phyloP scores from a whole-genome alignment of 768 basidiomycete genomes.

The Podaxis sp. region DNA sequence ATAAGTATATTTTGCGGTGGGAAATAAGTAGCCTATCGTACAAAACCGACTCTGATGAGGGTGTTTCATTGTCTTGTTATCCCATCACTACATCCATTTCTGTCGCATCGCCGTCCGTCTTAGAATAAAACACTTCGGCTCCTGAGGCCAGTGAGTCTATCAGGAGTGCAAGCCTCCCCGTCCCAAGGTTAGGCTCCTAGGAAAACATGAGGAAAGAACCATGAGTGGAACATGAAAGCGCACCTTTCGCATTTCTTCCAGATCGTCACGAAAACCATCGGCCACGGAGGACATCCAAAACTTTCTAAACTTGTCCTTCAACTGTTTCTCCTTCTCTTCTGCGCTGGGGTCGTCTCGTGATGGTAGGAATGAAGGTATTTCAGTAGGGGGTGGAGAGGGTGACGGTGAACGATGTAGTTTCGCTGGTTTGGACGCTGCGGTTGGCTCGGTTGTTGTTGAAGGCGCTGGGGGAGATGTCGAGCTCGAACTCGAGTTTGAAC shows the following conservation, averaged over 20 bases:
- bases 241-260: conserved; percentile 84
- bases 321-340: conserved; percentile 44
- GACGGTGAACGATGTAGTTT: conserved; percentile 36
- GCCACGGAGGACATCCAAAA: conserved; percentile 88
- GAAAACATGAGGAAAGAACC: neutral
- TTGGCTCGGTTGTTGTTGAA: conserved; percentile 15
- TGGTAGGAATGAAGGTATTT: conserved; percentile 62
- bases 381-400: conserved; percentile 43
- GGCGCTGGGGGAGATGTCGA: conserved; percentile 17
- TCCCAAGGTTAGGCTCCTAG: conserved; percentile 65
- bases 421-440: conserved; percentile 1
- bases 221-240: conserved; percentile 17
- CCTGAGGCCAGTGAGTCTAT: conserved; percentile 84
- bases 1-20: neutral
- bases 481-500: conserved; percentile 16
- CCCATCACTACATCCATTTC: conserved; percentile 79
- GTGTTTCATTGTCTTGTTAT: conserved; percentile 17
- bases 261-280: conserved; percentile 79
- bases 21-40: neutral
- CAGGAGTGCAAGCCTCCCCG: conserved; percentile 66
- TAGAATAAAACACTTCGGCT: conserved; percentile 66
- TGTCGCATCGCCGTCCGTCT: conserved; percentile 38
- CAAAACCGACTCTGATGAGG: neutral
- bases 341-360: conserved; percentile 24
- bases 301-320: conserved; percentile 72